Evolutionary conservation across 768 basidiomycete species (phyloP), one percentile per base, ranked within the genome.

Genomic region (Infundibulicybe gibba): DNA sequence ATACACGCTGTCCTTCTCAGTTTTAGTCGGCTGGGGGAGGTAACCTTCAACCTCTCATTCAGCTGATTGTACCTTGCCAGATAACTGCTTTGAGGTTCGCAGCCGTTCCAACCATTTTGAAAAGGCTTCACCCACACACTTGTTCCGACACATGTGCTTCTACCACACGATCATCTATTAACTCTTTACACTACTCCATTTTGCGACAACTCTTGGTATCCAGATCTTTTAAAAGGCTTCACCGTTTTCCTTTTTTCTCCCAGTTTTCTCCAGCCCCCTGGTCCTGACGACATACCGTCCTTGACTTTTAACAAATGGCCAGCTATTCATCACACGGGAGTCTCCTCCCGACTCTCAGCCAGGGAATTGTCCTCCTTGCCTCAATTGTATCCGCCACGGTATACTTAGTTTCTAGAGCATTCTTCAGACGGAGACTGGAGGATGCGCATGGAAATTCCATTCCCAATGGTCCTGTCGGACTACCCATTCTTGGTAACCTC

Each of bases 341-440:
- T 20, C 19, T 41, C 15, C 14, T 54, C 3, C 53, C 58, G 32
- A 51, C 51, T 4, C 14, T 59, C 20, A 30, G 49, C 32, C 58
- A 57, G 33, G 50, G 44, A n/a, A 53, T 57, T 31, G 38, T 59
- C 9, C 38, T 61, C 6, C 20, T 61, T 14, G 54, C 61, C 10
- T 60, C 57, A 2, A 54, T 61, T 16, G 45, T 60, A n/a, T 60
- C 59, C 3, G 57, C 59, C 5, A 51, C 54, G 6, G 41, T 57
- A 35, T 61, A 57, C 44, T 39, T 59, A 21, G 44, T 61, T 32
- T 11, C 48, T 4, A 52, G 45, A 40, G 14, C 25, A 14, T 11
- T 56, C 25, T 39, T 48, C 13, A 25, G 43, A 6, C 43, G 49
- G 34, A 50, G 53, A 9, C 49, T 46, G 10, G 44, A 44, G 1